These are phyloP conservation scores for Mesembryanthemum crystallinum DNA, from an alignment of 148 eudicot genomes.

Conservation along the genomic window DNA sequence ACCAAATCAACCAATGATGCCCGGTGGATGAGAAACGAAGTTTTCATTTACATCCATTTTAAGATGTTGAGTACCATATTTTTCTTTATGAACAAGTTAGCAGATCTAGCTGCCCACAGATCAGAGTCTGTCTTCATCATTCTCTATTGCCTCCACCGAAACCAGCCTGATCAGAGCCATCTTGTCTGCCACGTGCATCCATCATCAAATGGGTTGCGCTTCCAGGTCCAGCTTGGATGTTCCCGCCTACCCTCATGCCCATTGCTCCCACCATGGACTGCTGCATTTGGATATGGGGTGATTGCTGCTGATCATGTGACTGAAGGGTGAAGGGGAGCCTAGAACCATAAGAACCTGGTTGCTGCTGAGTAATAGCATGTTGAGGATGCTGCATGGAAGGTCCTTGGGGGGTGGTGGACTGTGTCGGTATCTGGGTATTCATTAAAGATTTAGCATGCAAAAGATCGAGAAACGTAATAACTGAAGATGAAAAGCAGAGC, in stretches of 20 bases:
- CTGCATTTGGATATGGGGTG: conserved; percentile 34
- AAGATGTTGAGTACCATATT: conserved; percentile 12
- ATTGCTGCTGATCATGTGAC: conserved; percentile 46
- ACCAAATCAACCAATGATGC: conserved; percentile 11
- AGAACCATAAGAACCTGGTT: conserved; percentile 29
- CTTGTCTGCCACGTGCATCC: conserved; percentile 43
- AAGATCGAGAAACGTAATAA: not conserved
- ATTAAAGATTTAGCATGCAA: not conserved
- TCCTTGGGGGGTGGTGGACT: conserved; percentile 51
- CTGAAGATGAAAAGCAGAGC: not conserved
- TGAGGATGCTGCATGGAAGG: conserved; percentile 52
- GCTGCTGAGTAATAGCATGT: conserved; percentile 40
- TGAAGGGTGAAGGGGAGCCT: conserved; percentile 50
- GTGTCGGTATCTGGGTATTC: conserved; percentile 41
- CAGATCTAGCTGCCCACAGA: conserved; percentile 1
- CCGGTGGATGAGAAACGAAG: not conserved
- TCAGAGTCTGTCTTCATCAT: not conserved
- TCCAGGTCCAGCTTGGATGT: conserved; percentile 40
- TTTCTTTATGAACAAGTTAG: not conserved
- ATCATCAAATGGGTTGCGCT: conserved; percentile 27
- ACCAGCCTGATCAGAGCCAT: conserved; percentile 34
- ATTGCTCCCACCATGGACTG: conserved; percentile 43
- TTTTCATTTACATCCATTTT: conserved; percentile 20
- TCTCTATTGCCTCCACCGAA: conserved; percentile 22
- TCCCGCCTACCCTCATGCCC: conserved; percentile 38